Percentiles rank a stretch among this genome's conserved stretches.
phyloP scores from a whole-genome alignment of 345 rosid genomes.

The Brassica nigra region DNA sequence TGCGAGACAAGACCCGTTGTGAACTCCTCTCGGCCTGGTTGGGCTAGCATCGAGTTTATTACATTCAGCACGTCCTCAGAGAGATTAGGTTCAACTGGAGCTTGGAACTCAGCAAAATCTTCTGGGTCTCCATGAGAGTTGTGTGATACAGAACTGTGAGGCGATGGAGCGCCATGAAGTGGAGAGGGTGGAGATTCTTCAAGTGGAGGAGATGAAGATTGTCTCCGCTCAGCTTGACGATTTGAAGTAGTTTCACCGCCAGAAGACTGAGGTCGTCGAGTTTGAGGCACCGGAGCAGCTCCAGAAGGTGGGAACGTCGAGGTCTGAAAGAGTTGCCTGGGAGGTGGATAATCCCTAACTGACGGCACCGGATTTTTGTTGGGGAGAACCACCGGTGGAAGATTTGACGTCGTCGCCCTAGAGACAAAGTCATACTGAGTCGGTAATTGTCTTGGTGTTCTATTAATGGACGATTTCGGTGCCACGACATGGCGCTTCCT shows the following conservation, averaged over 20 bases:
- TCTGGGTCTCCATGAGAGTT: background rate
- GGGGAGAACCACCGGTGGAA: background rate
- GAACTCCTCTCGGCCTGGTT: background rate
- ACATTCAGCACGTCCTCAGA: too few species aligned
- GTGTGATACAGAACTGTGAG: background rate
- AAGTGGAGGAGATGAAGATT: background rate
- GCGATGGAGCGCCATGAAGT: background rate
- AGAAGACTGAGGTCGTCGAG: background rate
- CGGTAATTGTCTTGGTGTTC: background rate
- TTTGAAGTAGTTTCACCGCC: background rate
- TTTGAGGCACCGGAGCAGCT: background rate
- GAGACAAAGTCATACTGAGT: background rate
- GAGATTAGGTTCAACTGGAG: too few species aligned
- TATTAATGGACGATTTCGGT: background rate
- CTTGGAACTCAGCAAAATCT: background rate
- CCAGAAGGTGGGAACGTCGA: background rate
- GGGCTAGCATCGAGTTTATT: background rate
- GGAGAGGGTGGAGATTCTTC: background rate
- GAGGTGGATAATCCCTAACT: background rate
- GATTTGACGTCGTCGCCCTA: background rate
- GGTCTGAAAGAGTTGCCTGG: background rate
- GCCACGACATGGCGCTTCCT: background rate
- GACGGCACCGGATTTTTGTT: background rate
- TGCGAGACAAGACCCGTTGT: background rate
- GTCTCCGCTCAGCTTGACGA: background rate